phyloP scores from a whole-genome alignment of 768 basidiomycete species.

The Nidularia pulvinata region DNA sequence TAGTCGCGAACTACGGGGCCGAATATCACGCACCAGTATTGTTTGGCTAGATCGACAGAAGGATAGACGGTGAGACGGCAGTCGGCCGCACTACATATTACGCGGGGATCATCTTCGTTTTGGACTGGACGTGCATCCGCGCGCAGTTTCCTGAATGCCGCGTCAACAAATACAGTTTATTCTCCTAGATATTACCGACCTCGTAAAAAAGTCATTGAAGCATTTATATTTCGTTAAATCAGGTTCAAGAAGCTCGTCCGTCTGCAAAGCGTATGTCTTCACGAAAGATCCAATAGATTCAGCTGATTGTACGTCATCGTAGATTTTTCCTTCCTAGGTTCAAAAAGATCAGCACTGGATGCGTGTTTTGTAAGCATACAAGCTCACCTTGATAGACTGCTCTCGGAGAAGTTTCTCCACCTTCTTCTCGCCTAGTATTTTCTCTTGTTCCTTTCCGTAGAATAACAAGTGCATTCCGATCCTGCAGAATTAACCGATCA shows the following conservation, averaged over 20 bases:
- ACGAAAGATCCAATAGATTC: conserved; percentile 57
- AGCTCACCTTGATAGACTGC: conserved; percentile 49
- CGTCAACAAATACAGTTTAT: neutral
- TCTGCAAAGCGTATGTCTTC: conserved; percentile 49
- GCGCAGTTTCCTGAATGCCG: conserved; percentile 43
- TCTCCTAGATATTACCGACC: conserved; percentile 20
- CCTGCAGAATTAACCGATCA: conserved; percentile 12
- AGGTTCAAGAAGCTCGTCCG: conserved; percentile 61
- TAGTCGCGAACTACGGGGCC: no score
- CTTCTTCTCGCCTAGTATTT: conserved; percentile 41
- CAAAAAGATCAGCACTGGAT: neutral
- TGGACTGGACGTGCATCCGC: conserved; percentile 62
- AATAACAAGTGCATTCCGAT: conserved; percentile 82
- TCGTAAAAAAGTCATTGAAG: conserved; percentile 82
- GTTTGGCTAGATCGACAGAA: conserved; percentile 52
- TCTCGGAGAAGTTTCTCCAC: conserved; percentile 52
- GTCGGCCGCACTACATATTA: conserved; percentile 71
- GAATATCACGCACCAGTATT: conserved; percentile 55
- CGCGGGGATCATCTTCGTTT: conserved; percentile 44
- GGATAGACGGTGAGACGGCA: conserved; percentile 72
- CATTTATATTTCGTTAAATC: conserved; percentile 61
- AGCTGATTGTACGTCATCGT: conserved; percentile 50
- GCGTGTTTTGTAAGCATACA: no score
- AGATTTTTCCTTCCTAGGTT: conserved; percentile 51
- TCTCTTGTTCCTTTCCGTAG: conserved; percentile 49